Evolutionary conservation across 1,284 basidiomycete species (phyloP).

Genomic region (Irpex sp.): DNA sequence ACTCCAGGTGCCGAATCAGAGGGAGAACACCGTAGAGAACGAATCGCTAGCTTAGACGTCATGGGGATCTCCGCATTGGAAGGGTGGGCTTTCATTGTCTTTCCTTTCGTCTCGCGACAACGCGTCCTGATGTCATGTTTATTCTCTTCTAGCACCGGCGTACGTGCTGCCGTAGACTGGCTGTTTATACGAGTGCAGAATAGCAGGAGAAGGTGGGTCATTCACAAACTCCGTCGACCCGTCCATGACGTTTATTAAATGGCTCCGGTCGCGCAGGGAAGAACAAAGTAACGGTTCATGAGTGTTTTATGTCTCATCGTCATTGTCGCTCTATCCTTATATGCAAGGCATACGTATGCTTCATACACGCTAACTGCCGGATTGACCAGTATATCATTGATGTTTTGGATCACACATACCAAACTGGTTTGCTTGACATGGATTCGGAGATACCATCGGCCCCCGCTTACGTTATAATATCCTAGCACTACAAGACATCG

Average conservation of each 20-base stretch:
- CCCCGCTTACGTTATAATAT: not conserved
- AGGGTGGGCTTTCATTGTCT: slow-evolving; percentile 57
- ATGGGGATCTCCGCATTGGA: slow-evolving; percentile 87
- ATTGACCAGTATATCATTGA: not conserved
- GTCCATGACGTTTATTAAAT: not conserved
- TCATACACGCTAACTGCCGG: not conserved
- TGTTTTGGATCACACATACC: not conserved
- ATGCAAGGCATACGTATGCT: not conserved
- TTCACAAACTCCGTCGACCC: not conserved
- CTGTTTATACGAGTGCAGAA: slow-evolving; percentile 90
- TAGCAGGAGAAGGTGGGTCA: slow-evolving; percentile 44
- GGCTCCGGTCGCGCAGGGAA: not conserved
- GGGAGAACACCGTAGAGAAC: slow-evolving; percentile 49
- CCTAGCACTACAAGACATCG: not conserved
- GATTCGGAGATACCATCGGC: not conserved
- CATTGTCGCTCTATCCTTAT: not conserved
- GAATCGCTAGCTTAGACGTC: slow-evolving; percentile 85
- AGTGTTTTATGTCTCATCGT: not conserved
- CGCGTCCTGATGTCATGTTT: not conserved
- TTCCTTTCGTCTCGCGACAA: not conserved
- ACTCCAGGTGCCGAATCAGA: slow-evolving; percentile 49
- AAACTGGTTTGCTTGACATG: not conserved
- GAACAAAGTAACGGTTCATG: slow-evolving; percentile 1
- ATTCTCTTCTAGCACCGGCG: slow-evolving; percentile 64
- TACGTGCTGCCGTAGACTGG: slow-evolving; percentile 90